Evolutionary conservation across 2,329 filamentous ascomycete species (phyloP).

Genomic region (Fusarium sp.): DNA sequence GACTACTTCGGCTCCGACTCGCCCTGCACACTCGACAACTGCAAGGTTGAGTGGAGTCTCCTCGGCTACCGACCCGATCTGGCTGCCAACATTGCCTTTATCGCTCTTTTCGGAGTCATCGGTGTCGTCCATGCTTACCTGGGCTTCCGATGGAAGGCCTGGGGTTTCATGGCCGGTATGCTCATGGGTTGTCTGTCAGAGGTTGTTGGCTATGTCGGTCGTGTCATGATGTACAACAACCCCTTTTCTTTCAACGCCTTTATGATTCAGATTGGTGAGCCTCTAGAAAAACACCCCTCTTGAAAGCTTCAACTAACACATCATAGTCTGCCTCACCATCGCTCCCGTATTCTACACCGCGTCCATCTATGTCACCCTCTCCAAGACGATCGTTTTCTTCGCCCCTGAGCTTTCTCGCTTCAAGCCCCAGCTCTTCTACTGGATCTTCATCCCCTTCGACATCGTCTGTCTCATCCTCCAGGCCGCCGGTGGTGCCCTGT

Average conservation of each 20-base stretch:
- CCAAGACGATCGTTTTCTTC: conserved; percentile 55
- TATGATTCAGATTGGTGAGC: conserved; percentile 73
- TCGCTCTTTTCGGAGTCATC: conserved; percentile 61
- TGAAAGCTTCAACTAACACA: background rate
- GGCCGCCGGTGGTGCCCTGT: conserved; percentile 67
- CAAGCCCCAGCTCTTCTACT: conserved; percentile 57
- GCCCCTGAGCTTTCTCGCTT: conserved; percentile 57
- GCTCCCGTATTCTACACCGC: conserved; percentile 65
- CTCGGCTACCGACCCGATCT: conserved; percentile 68
- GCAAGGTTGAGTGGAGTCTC: conserved; percentile 60
- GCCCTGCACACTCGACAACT: conserved; percentile 62
- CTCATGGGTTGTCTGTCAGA: conserved; percentile 67
- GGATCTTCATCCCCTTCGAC: conserved; percentile 67
- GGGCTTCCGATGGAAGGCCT: conserved; percentile 60
- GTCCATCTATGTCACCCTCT: conserved; percentile 74
- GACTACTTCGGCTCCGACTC: conserved; percentile 57
- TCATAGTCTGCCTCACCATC: conserved; percentile 65
- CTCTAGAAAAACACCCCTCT: background rate
- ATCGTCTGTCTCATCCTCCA: conserved; percentile 68
- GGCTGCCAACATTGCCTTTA: conserved; percentile 64
- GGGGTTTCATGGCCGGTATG: conserved; percentile 65
- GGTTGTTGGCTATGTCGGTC: conserved; percentile 71
- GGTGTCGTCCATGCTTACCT: conserved; percentile 56
- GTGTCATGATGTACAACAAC: conserved; percentile 68
- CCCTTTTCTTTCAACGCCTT: conserved; percentile 71